Evolutionary conservation across 371 early-diverging fungal species (phyloP), one percentile per base, ranked within the genome.

Genomic region (Mortierella sp.): DNA sequence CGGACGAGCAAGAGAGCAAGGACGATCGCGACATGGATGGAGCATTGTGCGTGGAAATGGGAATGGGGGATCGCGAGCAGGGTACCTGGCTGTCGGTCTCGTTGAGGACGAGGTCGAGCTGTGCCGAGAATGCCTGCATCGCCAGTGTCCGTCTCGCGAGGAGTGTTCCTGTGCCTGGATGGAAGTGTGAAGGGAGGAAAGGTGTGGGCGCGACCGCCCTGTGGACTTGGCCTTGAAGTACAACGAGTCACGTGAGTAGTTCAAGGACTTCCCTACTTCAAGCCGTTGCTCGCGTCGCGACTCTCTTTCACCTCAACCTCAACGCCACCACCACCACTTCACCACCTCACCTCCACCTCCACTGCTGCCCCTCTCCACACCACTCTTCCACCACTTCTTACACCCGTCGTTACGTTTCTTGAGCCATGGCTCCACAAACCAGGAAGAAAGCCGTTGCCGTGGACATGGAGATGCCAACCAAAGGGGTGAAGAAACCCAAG

Each of bases 381-480:
- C 14, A 29, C 45, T 24, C 25, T 10, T 25, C 25, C 48, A 47
- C n/a, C 24, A 49, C 41, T 28, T 39, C 43, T 19, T 40, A 22
- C 17, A 22, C 37, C 40, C n/a, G n/a, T n/a, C n/a, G 28, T 24
- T 46, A 13, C 24, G 49, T 46, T 14, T 29, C 29, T 27, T 25
- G 5, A 22, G 55, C 27, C 54, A 71, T 71, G 64, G 64, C 70
- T 44, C 71, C 71, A n/a, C 63, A 71, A 60, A 51, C 46, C 40
- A 78, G 71, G 13, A 80, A 90, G 77, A 87, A 88, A 52, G 90
- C 91, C 52, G 88, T 87, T 59, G 86, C 87, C 79, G 54, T 54
- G 37, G 79, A 72, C 22, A 80, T 90, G 76, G 86, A 88, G 52
- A 89, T 91, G 49, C 89, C 88, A 57, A 85, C 87, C 71, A 83